Evolutionary conservation across 805 yeast species (phyloP).

Genomic region (Priceomyces medius): DNA sequence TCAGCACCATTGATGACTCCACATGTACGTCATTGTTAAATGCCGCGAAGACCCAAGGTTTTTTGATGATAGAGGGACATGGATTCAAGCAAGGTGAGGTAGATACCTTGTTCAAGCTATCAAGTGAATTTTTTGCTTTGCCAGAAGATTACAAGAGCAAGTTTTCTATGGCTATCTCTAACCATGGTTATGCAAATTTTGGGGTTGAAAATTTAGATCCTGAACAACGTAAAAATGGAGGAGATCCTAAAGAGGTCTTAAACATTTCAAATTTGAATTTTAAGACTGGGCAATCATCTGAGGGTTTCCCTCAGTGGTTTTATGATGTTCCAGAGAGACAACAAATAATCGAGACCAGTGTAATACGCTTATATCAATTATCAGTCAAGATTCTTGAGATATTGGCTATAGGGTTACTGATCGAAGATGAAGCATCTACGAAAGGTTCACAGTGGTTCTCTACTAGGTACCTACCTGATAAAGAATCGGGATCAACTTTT

Average conservation of each 20-base stretch:
- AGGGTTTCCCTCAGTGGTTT: constrained; percentile 54
- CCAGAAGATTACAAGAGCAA: constrained; percentile 52
- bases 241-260: constrained; percentile 69
- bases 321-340: constrained; percentile 37
- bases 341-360: constrained; percentile 35
- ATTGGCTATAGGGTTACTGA: constrained; percentile 61
- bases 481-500: constrained; percentile 61
- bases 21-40: constrained; percentile 53
- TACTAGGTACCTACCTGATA: constrained; percentile 52
- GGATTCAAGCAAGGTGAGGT: constrained; percentile 59
- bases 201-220: constrained; percentile 54
- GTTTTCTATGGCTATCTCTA: constrained; percentile 51
- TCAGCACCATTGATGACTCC: constrained; percentile 39
- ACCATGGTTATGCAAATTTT: constrained; percentile 59
- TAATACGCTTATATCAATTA: constrained; percentile 48
- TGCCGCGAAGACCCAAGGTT: constrained; percentile 66
- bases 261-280: constrained; percentile 61
- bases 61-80: constrained; percentile 66
- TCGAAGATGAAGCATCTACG: constrained; percentile 46
- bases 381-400: constrained; percentile 51
- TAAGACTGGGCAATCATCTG: constrained; percentile 39
- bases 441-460: constrained; percentile 58
- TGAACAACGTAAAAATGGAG: constrained; percentile 27
- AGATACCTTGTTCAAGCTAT: constrained; percentile 46
- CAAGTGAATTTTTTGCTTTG: constrained; percentile 50